phyloP scores from a whole-genome alignment of 495 filamentous ascomycete species.

The Hypomontagnella submonticulosa region DNA sequence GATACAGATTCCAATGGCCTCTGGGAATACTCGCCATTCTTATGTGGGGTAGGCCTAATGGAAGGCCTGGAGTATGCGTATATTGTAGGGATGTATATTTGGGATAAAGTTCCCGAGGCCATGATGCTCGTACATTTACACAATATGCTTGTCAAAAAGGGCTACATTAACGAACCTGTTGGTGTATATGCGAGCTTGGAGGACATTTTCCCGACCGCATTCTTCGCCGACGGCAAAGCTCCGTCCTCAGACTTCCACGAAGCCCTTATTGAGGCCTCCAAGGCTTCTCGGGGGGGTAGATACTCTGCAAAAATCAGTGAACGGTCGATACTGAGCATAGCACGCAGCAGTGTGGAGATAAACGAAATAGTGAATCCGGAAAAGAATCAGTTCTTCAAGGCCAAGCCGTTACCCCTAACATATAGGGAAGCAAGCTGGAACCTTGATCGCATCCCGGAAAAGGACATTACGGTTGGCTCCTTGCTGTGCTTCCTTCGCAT shows the following conservation, averaged over 20 bases:
- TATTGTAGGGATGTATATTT: constrained; percentile 46
- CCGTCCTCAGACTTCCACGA: constrained; percentile 47
- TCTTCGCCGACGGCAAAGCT: constrained; percentile 49
- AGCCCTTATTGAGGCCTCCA: constrained; percentile 1
- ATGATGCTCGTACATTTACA: constrained; percentile 55
- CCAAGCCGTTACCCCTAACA: constrained; percentile 45
- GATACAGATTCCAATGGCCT: constrained; percentile 57
- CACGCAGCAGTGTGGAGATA: constrained; percentile 16
- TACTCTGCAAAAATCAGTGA: no score
- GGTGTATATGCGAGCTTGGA: constrained; percentile 39
- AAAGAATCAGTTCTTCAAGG: constrained; percentile 47
- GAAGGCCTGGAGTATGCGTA: constrained; percentile 55
- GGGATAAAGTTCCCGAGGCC: constrained; percentile 51
- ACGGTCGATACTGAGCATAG: neutral
- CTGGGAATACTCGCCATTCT: constrained; percentile 63
- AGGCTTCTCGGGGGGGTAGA: no score
- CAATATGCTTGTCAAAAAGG: constrained; percentile 58
- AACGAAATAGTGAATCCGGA: constrained; percentile 1
- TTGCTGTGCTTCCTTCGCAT: constrained; percentile 38
- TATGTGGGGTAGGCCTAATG: constrained; percentile 58
- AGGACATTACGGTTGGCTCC: constrained; percentile 41
- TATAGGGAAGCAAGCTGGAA: constrained; percentile 46
- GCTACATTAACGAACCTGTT: constrained; percentile 49
- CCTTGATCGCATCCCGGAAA: constrained; percentile 46
- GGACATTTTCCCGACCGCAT: constrained; percentile 31